Evolutionary conservation across 129 eudicot species (phyloP), one percentile per base, ranked within the genome.

Genomic region (Chrysanthemum makinoi): DNA sequence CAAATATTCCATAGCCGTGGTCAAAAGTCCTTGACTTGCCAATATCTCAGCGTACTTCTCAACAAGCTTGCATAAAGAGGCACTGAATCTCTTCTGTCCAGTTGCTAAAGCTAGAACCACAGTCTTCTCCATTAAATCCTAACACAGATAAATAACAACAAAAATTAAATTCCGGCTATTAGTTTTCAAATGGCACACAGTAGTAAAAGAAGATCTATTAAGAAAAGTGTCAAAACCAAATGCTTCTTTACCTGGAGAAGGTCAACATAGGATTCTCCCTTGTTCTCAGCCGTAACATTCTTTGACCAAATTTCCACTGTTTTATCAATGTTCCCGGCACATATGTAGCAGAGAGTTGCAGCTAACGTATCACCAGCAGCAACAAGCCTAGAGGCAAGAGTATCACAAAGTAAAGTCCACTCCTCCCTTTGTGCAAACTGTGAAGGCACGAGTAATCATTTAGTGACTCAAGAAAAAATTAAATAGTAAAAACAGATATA

Each of bases 111-210:
- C 96, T 71, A 93, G 85, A 70, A 93, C 88, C 47, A 93, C 91
- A 19, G 96, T 93, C 89, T 93, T 93, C 79, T 93, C 98, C 98
- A 93, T 93, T 62, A 93, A 81, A 85, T 89, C 90, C 98, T 93
- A 65, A 68, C 5, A 55, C 24, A 11, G 18, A 49, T 6, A 57
- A 50, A 11, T 30, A 30, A 30, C 35, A 73, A 19, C 60, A 30
- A 35, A 57, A 30, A 33, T 9, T 39, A 24, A 64, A 47, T 33
- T 66, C 65, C 15, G 16, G 18, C 14, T 62, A 13, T 30, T 5
- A 30, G 2, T 30, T 62, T 28, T 62, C 66, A 28, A 10, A 62
- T 3, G n/a, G 6, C 3, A 4, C 5, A 30, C 43, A 24, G 30
- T 15, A 62, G 10, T 24, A 62, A 52, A 52, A 52, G 10, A 39